A percentile compares a stretch with the other conserved stretches of the same genome.
Evolutionary conservation across 192 early-diverging fungal genomes (phyloP).

Genomic region (Podila clonocystis): DNA sequence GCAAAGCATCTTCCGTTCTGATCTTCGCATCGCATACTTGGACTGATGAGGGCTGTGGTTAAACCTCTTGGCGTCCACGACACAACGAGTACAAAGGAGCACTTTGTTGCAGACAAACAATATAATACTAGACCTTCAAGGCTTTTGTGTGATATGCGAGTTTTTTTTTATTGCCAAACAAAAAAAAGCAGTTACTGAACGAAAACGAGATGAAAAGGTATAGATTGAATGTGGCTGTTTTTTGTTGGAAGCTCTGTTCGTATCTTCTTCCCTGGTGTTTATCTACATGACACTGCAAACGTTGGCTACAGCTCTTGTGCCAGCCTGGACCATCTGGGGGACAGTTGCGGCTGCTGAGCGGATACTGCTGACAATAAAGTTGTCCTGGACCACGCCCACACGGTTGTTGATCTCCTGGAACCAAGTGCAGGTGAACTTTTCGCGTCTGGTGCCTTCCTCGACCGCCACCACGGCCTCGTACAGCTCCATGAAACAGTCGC

Average conservation of each 20-base stretch:
- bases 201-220: no score
- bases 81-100: no score
- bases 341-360: conserved; percentile 40
- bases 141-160: no score
- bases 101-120: no score
- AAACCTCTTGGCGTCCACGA: no score
- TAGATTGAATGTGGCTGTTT: no score
- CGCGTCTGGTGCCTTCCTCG: conserved; percentile 45
- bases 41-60: no score
- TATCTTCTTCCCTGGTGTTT: neutral
- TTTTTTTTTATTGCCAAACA: neutral
- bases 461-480: conserved; percentile 55
- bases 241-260: neutral
- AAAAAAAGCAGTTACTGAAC: neutral
- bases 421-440: conserved; percentile 59
- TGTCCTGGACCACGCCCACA: conserved; percentile 53
- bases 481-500: conserved; percentile 55
- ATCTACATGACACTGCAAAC: conserved; percentile 44
- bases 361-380: conserved; percentile 57
- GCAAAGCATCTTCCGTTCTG: no score
- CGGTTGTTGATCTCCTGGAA: conserved; percentile 57
- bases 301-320: conserved; percentile 40
- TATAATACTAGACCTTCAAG: no score
- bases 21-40: no score
- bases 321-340: conserved; percentile 45